phyloP scores from a whole-genome alignment of 805 yeast genomes.

The Schwanniomyces polymorphus region DNA sequence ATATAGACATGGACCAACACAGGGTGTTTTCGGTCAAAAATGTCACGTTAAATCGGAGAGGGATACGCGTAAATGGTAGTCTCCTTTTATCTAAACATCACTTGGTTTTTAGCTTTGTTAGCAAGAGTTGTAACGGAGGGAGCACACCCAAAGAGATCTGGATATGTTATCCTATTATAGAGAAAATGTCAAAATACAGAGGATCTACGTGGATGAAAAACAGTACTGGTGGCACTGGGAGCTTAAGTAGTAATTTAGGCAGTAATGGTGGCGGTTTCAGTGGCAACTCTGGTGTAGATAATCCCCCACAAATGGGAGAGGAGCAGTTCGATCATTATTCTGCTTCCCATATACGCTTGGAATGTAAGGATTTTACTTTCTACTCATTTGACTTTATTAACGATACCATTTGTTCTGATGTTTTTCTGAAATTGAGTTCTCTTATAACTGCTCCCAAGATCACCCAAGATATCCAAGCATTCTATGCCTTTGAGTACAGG shows the following conservation, averaged over 20 bases:
- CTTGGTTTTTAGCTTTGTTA: slow-evolving; percentile 36
- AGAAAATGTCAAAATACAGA: slow-evolving; percentile 54
- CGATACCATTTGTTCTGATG: slow-evolving; percentile 63
- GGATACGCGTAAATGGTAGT: slow-evolving; percentile 36
- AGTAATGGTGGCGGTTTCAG: neutral
- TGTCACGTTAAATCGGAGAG: slow-evolving; percentile 38
- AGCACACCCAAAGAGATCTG: slow-evolving; percentile 64
- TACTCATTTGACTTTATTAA: slow-evolving; percentile 72
- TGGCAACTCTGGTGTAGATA: neutral
- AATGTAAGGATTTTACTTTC: slow-evolving; percentile 83
- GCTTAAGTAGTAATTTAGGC: slow-evolving; percentile 1
- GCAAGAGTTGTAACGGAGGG: slow-evolving; percentile 1
- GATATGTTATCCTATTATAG: slow-evolving; percentile 88
- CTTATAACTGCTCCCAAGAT: slow-evolving; percentile 57
- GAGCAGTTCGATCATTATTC: slow-evolving; percentile 34
- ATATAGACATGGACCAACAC: slow-evolving; percentile 25
- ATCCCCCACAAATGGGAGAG: slow-evolving; percentile 6
- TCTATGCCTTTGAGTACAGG: slow-evolving; percentile 81
- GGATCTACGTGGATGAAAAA: slow-evolving; percentile 48
- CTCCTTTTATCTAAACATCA: slow-evolving; percentile 37
- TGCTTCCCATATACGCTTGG: slow-evolving; percentile 61
- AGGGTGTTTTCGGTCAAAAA: slow-evolving; percentile 33
- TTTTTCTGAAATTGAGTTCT: slow-evolving; percentile 67
- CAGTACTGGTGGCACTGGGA: slow-evolving; percentile 6
- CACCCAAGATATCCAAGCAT: slow-evolving; percentile 39